Evolutionary conservation across 441 rosid genomes (phyloP).

Genomic region (Jatropha multifida): DNA sequence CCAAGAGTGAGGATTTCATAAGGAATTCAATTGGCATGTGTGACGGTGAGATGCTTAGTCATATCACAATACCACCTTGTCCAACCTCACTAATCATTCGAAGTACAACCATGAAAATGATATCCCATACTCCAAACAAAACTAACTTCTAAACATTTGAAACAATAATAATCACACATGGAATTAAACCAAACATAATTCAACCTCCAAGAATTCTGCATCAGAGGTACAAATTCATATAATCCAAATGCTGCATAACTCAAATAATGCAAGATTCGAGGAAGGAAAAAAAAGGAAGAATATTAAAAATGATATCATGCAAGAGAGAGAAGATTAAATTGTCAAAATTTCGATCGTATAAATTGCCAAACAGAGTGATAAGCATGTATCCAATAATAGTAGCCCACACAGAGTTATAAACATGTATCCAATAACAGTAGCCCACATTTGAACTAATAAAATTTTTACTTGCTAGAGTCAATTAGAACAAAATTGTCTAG

Average conservation of each 20-base stretch:
- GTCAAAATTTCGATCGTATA: no score
- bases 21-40: neutral
- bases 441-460: neutral
- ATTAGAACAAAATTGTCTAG: neutral
- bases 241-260: neutral
- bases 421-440: neutral
- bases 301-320: neutral
- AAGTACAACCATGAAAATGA: neutral
- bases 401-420: neutral
- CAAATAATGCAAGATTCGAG: no score
- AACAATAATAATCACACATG: neutral
- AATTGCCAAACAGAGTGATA: no score
- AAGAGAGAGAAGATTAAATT: no score
- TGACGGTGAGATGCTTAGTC: neutral
- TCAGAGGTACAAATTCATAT: neutral
- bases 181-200: neutral
- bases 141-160: neutral
- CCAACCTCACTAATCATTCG: neutral
- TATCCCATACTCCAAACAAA: neutral
- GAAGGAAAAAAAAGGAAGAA: neutral
- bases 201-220: neutral
- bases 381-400: neutral
- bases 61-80: no score
- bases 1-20: neutral
- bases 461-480: neutral